Conservation (phyloP, 2,329 filamentous ascomycete species). For the Plenodomus biglobosus region DNA sequence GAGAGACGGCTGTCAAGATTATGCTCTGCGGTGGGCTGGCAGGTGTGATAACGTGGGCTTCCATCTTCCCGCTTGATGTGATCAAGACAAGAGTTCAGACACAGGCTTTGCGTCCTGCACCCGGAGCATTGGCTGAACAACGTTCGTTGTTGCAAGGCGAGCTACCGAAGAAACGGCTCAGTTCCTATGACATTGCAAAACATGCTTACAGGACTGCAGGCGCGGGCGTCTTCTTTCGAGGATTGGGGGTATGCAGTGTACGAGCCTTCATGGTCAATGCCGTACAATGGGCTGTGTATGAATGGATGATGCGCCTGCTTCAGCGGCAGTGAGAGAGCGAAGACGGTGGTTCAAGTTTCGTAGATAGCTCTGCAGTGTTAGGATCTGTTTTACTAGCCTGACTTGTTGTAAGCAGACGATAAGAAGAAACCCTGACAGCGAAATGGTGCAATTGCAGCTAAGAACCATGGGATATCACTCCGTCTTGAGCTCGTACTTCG, state of each 20-base stretch:
- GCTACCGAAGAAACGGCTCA: slow-evolving; percentile 41
- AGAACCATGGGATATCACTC: slow-evolving; percentile 1
- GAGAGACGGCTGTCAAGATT: slow-evolving; percentile 61
- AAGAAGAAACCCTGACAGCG: not conserved
- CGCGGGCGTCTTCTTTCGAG: slow-evolving; percentile 76
- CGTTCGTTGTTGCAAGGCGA: slow-evolving; percentile 22
- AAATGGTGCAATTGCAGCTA: not conserved
- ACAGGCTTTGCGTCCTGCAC: slow-evolving; percentile 49
- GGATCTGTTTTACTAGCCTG: not conserved
- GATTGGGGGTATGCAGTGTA: slow-evolving; percentile 77
- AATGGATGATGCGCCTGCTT: slow-evolving; percentile 71
- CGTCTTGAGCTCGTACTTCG: not conserved
- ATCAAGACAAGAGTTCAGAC: slow-evolving; percentile 92
- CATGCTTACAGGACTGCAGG: slow-evolving; percentile 72
- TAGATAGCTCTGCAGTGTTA: no score
- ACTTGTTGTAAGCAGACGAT: not conserved
- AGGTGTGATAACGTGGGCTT: slow-evolving; percentile 84
- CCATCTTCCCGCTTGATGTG: slow-evolving; percentile 87
- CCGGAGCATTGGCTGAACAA: slow-evolving; percentile 15
- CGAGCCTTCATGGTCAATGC: slow-evolving; percentile 92
- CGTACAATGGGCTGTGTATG: slow-evolving; percentile 88
- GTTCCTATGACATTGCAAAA: slow-evolving; percentile 65
- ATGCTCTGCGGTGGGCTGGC: slow-evolving; percentile 85
- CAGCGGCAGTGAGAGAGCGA: slow-evolving; percentile 14
- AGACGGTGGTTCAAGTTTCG: not conserved